Percentiles rank a stretch among this genome's conserved stretches.
These are phyloP conservation scores for Colletotrichum sp. DNA, from an alignment of 2,329 filamentous ascomycete species.

Conservation along the genomic window DNA sequence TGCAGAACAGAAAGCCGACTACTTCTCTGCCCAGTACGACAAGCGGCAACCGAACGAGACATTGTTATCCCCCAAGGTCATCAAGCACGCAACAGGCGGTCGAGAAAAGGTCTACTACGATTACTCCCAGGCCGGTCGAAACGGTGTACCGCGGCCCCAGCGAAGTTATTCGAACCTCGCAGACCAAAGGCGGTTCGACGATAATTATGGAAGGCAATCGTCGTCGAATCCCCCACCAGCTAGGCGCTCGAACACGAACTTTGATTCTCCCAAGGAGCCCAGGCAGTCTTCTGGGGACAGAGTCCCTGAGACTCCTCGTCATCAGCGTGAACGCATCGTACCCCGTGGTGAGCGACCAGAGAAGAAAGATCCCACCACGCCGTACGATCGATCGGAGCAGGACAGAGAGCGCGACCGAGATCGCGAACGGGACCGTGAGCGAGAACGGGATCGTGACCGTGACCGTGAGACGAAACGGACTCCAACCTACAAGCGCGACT, in stretches of 20 bases:
- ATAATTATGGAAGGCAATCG: conserved; percentile 30
- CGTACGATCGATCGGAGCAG: conserved; percentile 27
- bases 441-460: background rate
- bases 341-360: conserved; percentile 20
- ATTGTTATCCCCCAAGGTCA: conserved; percentile 46
- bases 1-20: conserved; percentile 34
- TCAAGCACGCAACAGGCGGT: conserved; percentile 43
- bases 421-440: background rate
- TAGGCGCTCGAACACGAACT: conserved; percentile 29
- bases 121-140: conserved; percentile 21
- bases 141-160: conserved; percentile 31
- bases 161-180: conserved; percentile 33
- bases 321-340: conserved; percentile 13
- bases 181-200: conserved; percentile 28
- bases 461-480: conserved; percentile 25
- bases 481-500: conserved; percentile 29
- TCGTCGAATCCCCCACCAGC: conserved; percentile 25
- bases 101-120: conserved; percentile 49
- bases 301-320: conserved; percentile 28
- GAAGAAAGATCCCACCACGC: conserved; percentile 36
- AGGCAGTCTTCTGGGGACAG: conserved; percentile 38
- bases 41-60: conserved; percentile 34
- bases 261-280: conserved; percentile 29
- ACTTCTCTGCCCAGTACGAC: conserved; percentile 30
- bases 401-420: conserved; percentile 11